These are phyloP conservation scores for Phytophthora idaei DNA, from an alignment of 352 stramenopile genomes.

Conservation along the genomic window DNA sequence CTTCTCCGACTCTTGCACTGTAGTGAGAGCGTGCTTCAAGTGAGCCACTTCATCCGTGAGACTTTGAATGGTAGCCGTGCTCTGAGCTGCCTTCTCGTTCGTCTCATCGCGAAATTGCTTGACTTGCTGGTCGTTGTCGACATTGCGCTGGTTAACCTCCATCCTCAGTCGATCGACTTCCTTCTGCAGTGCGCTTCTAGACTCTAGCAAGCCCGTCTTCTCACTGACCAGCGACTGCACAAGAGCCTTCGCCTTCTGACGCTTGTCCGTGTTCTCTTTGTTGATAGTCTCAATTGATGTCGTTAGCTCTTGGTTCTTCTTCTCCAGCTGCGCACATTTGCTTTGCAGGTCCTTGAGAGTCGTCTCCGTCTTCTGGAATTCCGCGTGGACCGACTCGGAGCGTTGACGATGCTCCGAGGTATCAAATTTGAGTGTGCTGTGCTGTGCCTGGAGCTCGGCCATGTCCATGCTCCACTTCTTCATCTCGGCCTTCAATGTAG, in stretches of 20 bases:
- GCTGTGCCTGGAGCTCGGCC: slow-evolving; percentile 43
- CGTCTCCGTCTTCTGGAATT: slow-evolving; percentile 56
- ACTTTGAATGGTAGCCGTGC: slow-evolving; percentile 46
- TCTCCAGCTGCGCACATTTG: slow-evolving; percentile 52
- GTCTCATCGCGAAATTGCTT: slow-evolving; percentile 69
- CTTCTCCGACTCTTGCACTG: slow-evolving; percentile 73
- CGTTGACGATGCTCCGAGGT: slow-evolving; percentile 51
- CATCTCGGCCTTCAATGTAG: slow-evolving; percentile 49
- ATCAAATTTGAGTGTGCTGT: slow-evolving; percentile 49
- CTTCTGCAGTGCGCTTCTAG: slow-evolving; percentile 55
- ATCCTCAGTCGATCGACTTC: slow-evolving; percentile 76
- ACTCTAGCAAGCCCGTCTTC: slow-evolving; percentile 59
- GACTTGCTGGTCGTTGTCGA: slow-evolving; percentile 67
- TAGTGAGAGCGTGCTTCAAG: slow-evolving; percentile 60
- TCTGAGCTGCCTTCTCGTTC: slow-evolving; percentile 54
- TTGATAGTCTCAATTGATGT: slow-evolving; percentile 47
- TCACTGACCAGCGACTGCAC: slow-evolving; percentile 70
- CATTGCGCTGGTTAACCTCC: slow-evolving; percentile 79
- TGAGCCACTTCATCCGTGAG: slow-evolving; percentile 65
- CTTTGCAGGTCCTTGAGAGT: slow-evolving; percentile 40
- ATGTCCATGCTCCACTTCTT: slow-evolving; percentile 51
- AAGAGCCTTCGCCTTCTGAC: slow-evolving; percentile 72
- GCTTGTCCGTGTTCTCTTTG: slow-evolving; percentile 69
- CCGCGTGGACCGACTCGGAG: slow-evolving; percentile 42
- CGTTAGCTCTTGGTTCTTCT: slow-evolving; percentile 60